These are phyloP conservation scores for Solanum ossicruentum DNA, from an alignment of 257 asterid genomes.

Conservation along the genomic window DNA sequence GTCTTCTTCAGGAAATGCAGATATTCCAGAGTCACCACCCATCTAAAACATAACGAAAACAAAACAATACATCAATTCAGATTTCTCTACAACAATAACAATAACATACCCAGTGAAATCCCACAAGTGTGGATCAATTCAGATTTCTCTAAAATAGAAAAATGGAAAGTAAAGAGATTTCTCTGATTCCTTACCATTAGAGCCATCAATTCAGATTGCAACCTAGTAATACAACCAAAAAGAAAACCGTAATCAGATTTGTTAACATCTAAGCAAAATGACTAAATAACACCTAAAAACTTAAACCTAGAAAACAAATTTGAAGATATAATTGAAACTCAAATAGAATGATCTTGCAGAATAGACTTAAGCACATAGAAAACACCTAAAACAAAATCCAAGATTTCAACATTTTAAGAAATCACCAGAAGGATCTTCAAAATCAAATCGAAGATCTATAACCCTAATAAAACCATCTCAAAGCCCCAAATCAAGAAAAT, in stretches of 20 bases:
- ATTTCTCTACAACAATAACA: too few species aligned
- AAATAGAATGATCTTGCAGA: not conserved
- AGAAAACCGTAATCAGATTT: not conserved
- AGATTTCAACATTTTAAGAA: not conserved
- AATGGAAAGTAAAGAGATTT: too few species aligned
- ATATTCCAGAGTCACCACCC: constrained; percentile 85
- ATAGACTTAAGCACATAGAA: not conserved
- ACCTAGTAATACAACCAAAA: constrained; percentile 27
- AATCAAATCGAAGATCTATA: not conserved
- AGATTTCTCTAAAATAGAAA: not conserved
- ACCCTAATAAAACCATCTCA: not conserved
- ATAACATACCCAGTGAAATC: too few species aligned
- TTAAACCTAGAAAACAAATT: not conserved
- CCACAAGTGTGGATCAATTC: not conserved
- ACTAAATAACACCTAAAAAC: not conserved
- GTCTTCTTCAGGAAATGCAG: constrained; percentile 96
- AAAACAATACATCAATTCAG: not conserved
- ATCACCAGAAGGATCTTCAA: not conserved
- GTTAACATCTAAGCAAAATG: not conserved
- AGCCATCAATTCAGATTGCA: constrained; percentile 94
- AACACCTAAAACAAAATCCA: not conserved
- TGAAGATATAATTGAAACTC: not conserved
- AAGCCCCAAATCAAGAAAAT: not conserved
- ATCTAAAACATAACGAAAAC: constrained; percentile 22
- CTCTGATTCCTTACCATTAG: constrained; percentile 53